Percentiles rank a stretch among this genome's conserved stretches.
phyloP scores from a whole-genome alignment of 768 basidiomycete species.

The Mycena leptocephala region DNA sequence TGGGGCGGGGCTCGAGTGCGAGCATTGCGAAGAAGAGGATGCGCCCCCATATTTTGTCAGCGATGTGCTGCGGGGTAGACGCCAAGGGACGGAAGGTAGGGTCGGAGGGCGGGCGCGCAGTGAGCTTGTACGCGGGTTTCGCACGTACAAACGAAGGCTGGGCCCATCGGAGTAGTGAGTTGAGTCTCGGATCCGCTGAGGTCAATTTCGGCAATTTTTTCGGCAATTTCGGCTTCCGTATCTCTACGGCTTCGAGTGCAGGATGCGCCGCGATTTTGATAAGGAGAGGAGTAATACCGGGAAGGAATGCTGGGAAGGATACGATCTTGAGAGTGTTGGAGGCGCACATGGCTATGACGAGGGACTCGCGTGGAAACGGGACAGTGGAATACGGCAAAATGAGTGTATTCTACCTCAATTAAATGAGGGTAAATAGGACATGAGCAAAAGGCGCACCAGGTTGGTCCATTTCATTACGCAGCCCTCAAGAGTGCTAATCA shows the following conservation, averaged over 20 bases:
- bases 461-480: slow-evolving; percentile 10
- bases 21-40: slow-evolving; percentile 6
- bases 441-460: not conserved
- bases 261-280: not conserved
- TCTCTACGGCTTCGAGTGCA: not conserved
- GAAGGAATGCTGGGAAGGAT: not conserved
- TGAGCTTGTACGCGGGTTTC: not conserved
- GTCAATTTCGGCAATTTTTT: not conserved
- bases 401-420: not conserved
- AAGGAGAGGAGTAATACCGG: not conserved
- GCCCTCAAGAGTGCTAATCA: not conserved
- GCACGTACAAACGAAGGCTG: not conserved
- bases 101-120: not conserved
- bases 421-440: not conserved
- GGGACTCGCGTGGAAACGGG: not conserved
- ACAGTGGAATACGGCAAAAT: not conserved
- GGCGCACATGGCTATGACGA: not conserved
- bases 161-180: not conserved
- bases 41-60: not conserved
- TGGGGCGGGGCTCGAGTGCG: not conserved
- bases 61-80: not conserved
- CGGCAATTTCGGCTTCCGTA: not conserved
- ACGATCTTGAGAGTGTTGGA: not conserved
- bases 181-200: not conserved
- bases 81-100: not conserved